phyloP scores from a whole-genome alignment of 305 asterid genomes.

The Fraxinus velutina region DNA sequence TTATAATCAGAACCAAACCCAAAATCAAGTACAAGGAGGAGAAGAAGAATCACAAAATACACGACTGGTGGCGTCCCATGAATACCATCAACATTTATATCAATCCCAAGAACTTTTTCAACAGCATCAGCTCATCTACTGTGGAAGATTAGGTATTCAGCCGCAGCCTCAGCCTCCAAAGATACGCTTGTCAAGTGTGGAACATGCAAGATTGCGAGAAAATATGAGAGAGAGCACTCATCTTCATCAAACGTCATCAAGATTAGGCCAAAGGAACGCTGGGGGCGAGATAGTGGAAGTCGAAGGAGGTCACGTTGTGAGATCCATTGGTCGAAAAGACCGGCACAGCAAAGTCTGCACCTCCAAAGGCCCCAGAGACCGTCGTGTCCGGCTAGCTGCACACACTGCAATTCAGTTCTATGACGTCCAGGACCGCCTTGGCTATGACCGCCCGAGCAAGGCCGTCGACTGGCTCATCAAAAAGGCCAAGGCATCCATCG shows the following conservation, averaged over 20 bases:
- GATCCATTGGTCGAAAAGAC: constrained; percentile 81
- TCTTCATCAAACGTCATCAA: constrained; percentile 29
- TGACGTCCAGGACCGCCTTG: constrained; percentile 93
- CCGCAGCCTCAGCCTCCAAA: constrained; percentile 31
- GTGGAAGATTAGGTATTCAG: constrained; percentile 21
- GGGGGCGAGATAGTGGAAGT: constrained; percentile 86
- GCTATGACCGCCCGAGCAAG: constrained; percentile 93
- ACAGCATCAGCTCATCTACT: constrained; percentile 28
- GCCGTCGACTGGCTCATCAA: constrained; percentile 95
- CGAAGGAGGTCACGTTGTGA: constrained; percentile 81
- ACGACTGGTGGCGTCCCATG: neutral
- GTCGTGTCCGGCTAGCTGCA: constrained; percentile 90
- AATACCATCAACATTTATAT: neutral
- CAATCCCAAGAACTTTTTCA: constrained; percentile 22
- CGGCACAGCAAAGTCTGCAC: constrained; percentile 95
- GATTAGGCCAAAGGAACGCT: constrained; percentile 23
- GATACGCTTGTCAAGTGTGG: constrained; percentile 40
- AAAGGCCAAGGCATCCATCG: constrained; percentile 80
- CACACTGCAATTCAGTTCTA: constrained; percentile 94
- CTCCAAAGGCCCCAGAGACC: constrained; percentile 86
- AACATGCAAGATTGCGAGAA: constrained; percentile 52
- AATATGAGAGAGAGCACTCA: constrained; percentile 42
- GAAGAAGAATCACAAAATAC: constrained; percentile 24
- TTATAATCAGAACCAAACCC: constrained; percentile 32
- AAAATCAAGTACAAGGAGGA: constrained; percentile 23